Conservation (phyloP, 148 eudicot species). For the Nepenthes mirabilis region DNA sequence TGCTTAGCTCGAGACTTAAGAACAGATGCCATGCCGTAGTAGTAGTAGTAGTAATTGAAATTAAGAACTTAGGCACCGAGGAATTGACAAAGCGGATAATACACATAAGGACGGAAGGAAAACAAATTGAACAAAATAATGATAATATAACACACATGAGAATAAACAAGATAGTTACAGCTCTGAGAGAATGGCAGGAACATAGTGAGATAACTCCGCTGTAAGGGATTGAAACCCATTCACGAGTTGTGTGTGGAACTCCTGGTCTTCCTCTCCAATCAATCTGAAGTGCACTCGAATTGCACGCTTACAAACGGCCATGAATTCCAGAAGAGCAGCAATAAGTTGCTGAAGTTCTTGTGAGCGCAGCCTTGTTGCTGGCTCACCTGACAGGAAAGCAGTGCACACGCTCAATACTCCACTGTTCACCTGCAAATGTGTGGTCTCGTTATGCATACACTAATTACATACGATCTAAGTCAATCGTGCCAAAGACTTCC, state of each 20-base stretch:
- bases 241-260: conserved; percentile 93
- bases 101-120: too few species aligned
- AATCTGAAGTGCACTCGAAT: conserved; percentile 92
- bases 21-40: too few species aligned
- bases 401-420: conserved; percentile 98
- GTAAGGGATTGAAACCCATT: conserved; percentile 98
- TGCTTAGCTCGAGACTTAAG: too few species aligned
- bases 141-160: too few species aligned
- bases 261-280: conserved; percentile 98
- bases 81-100: too few species aligned
- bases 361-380: conserved; percentile 91
- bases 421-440: conserved; percentile 71
- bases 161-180: conserved; percentile 17
- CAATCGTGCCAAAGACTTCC: too few species aligned
- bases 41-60: too few species aligned
- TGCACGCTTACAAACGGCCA: conserved; percentile 99
- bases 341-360: conserved; percentile 97
- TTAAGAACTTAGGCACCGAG: too few species aligned
- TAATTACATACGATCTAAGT: too few species aligned
- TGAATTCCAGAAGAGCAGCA: conserved; percentile 96
- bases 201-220: conserved; percentile 93
- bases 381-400: conserved; percentile 95
- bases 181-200: conserved; percentile 97
- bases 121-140: too few species aligned
- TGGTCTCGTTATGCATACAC: too few species aligned